These are phyloP conservation scores for Tolypocladium tropicale DNA, from an alignment of 2,329 filamentous ascomycete genomes.

Conservation along the genomic window DNA sequence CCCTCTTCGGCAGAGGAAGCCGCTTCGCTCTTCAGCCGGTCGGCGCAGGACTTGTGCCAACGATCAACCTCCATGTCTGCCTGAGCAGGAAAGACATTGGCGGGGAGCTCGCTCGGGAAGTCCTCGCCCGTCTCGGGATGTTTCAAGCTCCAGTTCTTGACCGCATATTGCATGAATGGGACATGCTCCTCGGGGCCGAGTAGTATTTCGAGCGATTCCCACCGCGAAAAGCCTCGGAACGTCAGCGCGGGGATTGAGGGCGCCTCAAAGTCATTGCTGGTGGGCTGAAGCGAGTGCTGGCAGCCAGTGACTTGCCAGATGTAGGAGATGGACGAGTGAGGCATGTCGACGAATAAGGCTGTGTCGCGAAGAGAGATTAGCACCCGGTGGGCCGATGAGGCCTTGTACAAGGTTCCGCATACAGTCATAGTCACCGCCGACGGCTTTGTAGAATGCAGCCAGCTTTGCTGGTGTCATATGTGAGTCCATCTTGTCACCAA, in stretches of 20 bases:
- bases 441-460: slow-evolving; percentile 64
- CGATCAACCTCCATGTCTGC: slow-evolving; percentile 71
- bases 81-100: slow-evolving; percentile 55
- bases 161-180: slow-evolving; percentile 69
- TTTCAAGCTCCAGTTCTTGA: slow-evolving; percentile 64
- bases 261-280: slow-evolving; percentile 58
- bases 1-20: slow-evolving; percentile 12
- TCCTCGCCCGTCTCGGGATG: slow-evolving; percentile 63
- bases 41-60: slow-evolving; percentile 75
- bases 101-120: slow-evolving; percentile 52
- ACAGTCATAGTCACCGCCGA: slow-evolving; percentile 68
- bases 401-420: slow-evolving; percentile 8
- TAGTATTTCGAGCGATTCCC: slow-evolving; percentile 86
- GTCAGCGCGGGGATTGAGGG: slow-evolving; percentile 80
- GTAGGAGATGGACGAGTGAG: slow-evolving; percentile 68
- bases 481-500: slow-evolving; percentile 45
- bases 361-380: slow-evolving; percentile 3
- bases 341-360: slow-evolving; percentile 69
- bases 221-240: slow-evolving; percentile 75
- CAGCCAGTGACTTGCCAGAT: slow-evolving; percentile 90
- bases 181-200: slow-evolving; percentile 84
- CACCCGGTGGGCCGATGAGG: background rate
- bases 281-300: slow-evolving; percentile 75
- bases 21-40: slow-evolving; percentile 55
- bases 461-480: slow-evolving; percentile 57